A percentile compares a stretch with the other conserved stretches of the same genome.
phyloP scores from a whole-genome alignment of 495 filamentous ascomycete species.

The Neurospora tetrasperma region DNA sequence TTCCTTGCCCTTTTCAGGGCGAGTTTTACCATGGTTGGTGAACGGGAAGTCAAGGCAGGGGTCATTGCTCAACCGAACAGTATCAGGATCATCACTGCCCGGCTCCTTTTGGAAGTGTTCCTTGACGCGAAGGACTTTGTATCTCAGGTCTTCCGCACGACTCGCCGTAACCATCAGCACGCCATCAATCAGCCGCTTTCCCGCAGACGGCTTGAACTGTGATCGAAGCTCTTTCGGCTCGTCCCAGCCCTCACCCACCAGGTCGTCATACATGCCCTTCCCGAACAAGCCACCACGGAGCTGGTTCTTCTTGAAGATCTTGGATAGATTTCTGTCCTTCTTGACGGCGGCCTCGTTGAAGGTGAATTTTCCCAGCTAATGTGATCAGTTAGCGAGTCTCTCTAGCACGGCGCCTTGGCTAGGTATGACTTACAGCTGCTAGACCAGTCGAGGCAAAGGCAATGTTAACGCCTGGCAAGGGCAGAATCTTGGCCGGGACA shows the following conservation, averaged over 20 bases:
- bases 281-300: background rate
- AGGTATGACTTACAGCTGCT: background rate
- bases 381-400: background rate
- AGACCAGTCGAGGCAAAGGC: background rate
- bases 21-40: background rate
- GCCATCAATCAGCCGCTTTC: background rate
- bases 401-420: background rate
- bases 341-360: background rate
- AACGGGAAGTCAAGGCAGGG: background rate
- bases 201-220: background rate
- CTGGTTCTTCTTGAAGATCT: background rate
- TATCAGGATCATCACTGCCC: background rate
- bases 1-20: background rate
- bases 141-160: background rate
- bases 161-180: slow-evolving; percentile 3
- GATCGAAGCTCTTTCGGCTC: background rate
- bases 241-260: background rate
- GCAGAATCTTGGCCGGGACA: background rate
- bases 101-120: background rate
- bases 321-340: background rate
- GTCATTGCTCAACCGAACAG: background rate
- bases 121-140: background rate
- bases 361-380: background rate
- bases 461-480: background rate
- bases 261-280: background rate